Conservation (phyloP, 495 filamentous ascomycete species). For the Penicillium parvum region DNA sequence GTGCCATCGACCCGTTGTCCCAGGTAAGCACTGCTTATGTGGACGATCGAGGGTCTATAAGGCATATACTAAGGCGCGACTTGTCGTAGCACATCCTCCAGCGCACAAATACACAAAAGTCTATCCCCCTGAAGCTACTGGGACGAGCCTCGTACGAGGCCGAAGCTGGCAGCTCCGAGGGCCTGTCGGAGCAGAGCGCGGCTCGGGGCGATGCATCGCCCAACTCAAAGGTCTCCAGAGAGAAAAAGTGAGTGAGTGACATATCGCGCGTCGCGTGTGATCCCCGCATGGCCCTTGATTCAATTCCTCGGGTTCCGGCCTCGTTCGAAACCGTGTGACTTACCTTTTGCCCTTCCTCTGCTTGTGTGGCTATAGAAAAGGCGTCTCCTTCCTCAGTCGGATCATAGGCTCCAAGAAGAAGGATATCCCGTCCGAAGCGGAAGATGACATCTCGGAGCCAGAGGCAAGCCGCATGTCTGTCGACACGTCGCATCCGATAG, state of each 20-base stretch:
- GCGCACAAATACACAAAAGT: constrained; percentile 72
- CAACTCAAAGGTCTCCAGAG: constrained; percentile 48
- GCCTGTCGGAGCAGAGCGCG: constrained; percentile 32
- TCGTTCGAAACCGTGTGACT: not conserved
- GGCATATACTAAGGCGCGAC: too few relatives aligned
- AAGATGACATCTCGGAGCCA: constrained; percentile 69
- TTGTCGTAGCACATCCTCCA: constrained; percentile 66
- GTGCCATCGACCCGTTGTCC: constrained; percentile 54
- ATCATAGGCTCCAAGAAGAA: constrained; percentile 79
- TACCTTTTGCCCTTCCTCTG: constrained; percentile 4
- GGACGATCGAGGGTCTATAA: not conserved
- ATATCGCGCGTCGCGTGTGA: constrained; percentile 3
- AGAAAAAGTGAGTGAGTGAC: constrained; percentile 59
- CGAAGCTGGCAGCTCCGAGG: constrained; percentile 50
- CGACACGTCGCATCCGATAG: constrained; percentile 76
- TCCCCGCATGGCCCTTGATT: constrained; percentile 2
- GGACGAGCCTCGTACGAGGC: constrained; percentile 50
- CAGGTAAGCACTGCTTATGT: constrained; percentile 37
- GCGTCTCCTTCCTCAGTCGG: constrained; percentile 85
- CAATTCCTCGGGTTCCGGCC: not conserved
- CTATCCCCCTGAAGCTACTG: constrained; percentile 62
- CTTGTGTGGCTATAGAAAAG: constrained; percentile 72
- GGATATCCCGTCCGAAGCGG: constrained; percentile 42
- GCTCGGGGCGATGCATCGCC: constrained; percentile 38
- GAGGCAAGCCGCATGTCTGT: constrained; percentile 69